A percentile compares a stretch with the other conserved stretches of the same genome.
Conservation (phyloP, 2,329 filamentous ascomycete species). For the Cladophialophora psammophila region DNA sequence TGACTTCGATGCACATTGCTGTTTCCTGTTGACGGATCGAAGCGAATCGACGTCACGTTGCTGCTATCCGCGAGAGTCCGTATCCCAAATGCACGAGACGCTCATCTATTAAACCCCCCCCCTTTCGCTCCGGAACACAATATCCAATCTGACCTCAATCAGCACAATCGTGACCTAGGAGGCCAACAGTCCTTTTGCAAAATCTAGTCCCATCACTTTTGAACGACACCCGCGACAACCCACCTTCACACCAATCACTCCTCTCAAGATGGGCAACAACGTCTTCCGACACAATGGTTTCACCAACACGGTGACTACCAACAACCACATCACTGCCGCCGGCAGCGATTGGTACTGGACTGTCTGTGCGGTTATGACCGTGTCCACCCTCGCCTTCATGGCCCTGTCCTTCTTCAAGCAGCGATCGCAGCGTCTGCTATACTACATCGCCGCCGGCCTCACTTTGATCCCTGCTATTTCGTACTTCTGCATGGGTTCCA, state of each 20-base stretch:
- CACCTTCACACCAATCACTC: not conserved
- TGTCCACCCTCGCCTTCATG: conserved; percentile 35
- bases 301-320: conserved; percentile 40
- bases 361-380: conserved; percentile 36
- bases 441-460: conserved; percentile 40
- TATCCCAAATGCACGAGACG: not conserved
- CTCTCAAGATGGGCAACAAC: conserved; percentile 36
- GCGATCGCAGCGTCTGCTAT: conserved; percentile 36
- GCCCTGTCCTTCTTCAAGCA: conserved; percentile 37
- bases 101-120: conserved; percentile 18
- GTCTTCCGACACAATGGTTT: conserved; percentile 39
- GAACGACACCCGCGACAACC: not conserved
- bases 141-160: not conserved
- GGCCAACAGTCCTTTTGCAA: conserved; percentile 11
- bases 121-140: not conserved
- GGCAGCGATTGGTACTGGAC: conserved; percentile 41
- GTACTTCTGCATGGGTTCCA: conserved; percentile 73
- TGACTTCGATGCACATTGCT: conserved; percentile 1
- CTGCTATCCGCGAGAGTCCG: conserved; percentile 18
- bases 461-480: conserved; percentile 56
- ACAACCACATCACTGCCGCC: conserved; percentile 41
- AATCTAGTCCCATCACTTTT: conserved; percentile 11
- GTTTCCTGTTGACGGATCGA: not conserved
- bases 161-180: conserved; percentile 15
- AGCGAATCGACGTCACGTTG: conserved; percentile 20